phyloP scores from a whole-genome alignment of 257 asterid species.

The Scutellaria barbata region DNA sequence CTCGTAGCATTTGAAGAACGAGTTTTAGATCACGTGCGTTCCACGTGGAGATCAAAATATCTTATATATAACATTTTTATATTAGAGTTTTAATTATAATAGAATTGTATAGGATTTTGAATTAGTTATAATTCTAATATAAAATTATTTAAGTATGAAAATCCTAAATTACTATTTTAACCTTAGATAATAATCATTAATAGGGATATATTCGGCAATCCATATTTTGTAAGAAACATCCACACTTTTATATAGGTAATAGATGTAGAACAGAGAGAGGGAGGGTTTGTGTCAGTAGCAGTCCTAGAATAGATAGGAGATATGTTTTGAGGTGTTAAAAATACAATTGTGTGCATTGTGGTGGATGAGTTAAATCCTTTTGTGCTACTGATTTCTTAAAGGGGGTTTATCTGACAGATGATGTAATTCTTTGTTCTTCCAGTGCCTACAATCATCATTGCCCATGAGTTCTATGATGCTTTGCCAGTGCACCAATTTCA shows the following conservation, averaged over 20 bases:
- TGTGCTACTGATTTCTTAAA: constrained; percentile 15
- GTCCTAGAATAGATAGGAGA: neutral
- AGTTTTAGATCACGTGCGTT: no score
- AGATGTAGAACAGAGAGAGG: neutral
- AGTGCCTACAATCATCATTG: constrained; percentile 90
- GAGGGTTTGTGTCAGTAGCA: neutral
- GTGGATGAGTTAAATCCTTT: constrained; percentile 7
- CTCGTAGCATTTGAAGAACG: neutral
- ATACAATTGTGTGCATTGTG: neutral
- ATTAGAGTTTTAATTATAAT: no score
- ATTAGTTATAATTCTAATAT: no score
- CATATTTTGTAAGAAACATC: no score
- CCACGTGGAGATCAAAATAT: no score
- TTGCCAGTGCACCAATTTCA: constrained; percentile 98
- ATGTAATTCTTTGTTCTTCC: constrained; percentile 37
- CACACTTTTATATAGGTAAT: no score
- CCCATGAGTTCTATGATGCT: constrained; percentile 97
- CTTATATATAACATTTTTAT: no score
- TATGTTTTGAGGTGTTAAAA: neutral
- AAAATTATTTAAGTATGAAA: no score
- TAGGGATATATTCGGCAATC: no score
- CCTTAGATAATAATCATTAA: no score
- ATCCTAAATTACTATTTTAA: no score
- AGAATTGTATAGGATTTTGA: no score
- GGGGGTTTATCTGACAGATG: constrained; percentile 26